Percentiles rank a stretch among this genome's conserved stretches.
Conservation (phyloP, 768 basidiomycete species). For the Termitomyces sp. region DNA sequence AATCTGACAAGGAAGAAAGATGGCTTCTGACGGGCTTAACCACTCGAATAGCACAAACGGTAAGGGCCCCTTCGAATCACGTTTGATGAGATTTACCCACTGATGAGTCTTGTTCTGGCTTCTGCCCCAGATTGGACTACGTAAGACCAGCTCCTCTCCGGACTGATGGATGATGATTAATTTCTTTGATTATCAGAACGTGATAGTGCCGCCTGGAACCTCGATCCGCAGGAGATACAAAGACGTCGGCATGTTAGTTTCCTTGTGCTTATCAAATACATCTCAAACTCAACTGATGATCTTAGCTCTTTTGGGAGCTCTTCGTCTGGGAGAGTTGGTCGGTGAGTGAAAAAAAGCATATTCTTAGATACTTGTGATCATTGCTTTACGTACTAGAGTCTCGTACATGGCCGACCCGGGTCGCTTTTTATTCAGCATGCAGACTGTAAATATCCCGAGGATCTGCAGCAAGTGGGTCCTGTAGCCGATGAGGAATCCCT, state of each 20-base stretch:
- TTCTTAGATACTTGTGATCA: neutral
- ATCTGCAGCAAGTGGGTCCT: conserved; percentile 26
- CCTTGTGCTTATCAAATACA: neutral
- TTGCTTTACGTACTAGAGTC: conserved; percentile 23
- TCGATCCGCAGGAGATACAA: conserved; percentile 38
- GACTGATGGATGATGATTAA: neutral
- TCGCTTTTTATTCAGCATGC: conserved; percentile 38
- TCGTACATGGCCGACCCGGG: conserved; percentile 47
- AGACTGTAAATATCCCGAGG: conserved; percentile 48
- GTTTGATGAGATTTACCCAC: neutral
- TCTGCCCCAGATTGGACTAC: conserved; percentile 38
- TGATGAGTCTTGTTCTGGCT: neutral
- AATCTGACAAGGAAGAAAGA: conserved; percentile 35
- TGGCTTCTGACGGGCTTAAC: conserved; percentile 45
- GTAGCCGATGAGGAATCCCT: conserved; percentile 29
- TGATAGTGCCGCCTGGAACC: conserved; percentile 43
- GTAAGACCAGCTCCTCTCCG: conserved; percentile 25
- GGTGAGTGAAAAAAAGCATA: conserved; percentile 19
- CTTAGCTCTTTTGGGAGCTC: conserved; percentile 47
- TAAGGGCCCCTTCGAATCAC: conserved; percentile 19
- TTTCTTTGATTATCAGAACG: conserved; percentile 32
- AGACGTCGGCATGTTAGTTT: conserved; percentile 30
- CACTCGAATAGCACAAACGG: conserved; percentile 36
- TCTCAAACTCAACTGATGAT: neutral
- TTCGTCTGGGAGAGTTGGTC: conserved; percentile 45